Base-by-base conservation (phyloP, 2,329 filamentous ascomycete genomes). In the Aureobasidium sp. region DNA sequence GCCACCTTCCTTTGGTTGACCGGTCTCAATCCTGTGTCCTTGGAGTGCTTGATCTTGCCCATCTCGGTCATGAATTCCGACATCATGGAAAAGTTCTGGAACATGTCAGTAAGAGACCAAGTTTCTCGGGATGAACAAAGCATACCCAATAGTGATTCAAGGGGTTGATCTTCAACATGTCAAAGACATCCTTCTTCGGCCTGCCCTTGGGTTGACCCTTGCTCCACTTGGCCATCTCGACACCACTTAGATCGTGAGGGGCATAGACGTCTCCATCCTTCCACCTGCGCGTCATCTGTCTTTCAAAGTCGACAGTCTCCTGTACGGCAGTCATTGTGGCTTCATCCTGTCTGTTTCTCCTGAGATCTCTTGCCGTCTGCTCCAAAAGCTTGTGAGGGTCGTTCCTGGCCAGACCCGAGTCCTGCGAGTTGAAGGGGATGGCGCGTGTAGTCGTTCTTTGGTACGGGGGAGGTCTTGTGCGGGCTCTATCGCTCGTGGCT, bases 1-100 rank as follows among this genome's bases (percentile, higher is more conserved):
- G 93, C 89, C 71, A 99, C 85, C 76, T 88, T 91, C 66, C 94
- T 83, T 78, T 99, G 94, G 78, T 97, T 97, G 65, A 89, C 87
- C 2, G 89, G 88, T 61, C 90, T 83, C 63, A 99, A 78, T 15
- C 90, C 90, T 0, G 92, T 97, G 25, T 86, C 78, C 6, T 74
- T 80, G n/a, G 83, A 80, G 71, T 88, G 85, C 75, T 84, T 88
- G 73, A 99, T 96, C 62, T 91, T 84, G 54, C 93, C 94, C 77
- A 90, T 89, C 11, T 86, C 76, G 0, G 89, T 90, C 69, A 94
- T 88, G 73, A 88, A 96, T 73, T 96, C 91, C 33, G 88, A 88
- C 75, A 97, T 88, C 63, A 99, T 84, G 38, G 89, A 84, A 73
- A 95, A 95, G 76, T 99, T 99, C 91, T 96, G 23, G 10, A 46